Evolutionary conservation across 75 land plant species (phyloP).

Genomic region (Larix kaempferi): DNA sequence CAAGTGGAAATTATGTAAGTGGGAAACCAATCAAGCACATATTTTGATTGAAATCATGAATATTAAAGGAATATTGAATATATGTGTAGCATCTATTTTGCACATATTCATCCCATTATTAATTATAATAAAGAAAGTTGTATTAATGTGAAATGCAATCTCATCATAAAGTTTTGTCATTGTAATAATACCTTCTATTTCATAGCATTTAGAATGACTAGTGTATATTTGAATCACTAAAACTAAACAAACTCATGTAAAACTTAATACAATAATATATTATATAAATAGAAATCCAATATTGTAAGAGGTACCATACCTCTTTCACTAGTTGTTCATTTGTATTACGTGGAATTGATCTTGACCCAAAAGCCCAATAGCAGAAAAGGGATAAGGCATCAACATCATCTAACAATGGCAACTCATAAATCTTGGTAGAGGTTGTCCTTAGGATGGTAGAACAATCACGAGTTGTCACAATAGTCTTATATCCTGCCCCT

Average conservation of each 20-base stretch:
- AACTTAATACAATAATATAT: too few species aligned
- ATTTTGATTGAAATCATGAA: neutral
- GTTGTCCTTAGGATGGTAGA: conserved; percentile 22
- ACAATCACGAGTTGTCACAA: conserved; percentile 30
- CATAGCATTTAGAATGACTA: too few species aligned
- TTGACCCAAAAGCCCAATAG: conserved; percentile 34
- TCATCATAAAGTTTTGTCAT: too few species aligned
- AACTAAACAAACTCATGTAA: too few species aligned
- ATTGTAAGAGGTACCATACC: conserved; percentile 9
- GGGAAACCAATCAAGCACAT: neutral
- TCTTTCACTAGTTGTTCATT: conserved; percentile 41
- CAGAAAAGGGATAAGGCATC: conserved; percentile 53
- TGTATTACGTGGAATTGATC: conserved; percentile 18
- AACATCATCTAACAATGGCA: conserved; percentile 39
- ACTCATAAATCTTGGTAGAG: conserved; percentile 13
- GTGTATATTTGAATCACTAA: too few species aligned
- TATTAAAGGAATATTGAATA: too few species aligned
- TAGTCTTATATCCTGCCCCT: conserved; percentile 30
- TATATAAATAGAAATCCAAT: too few species aligned
- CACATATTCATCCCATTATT: too few species aligned
- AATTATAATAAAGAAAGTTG: too few species aligned
- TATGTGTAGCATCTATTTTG: too few species aligned
- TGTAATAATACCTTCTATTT: too few species aligned
- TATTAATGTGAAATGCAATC: too few species aligned
- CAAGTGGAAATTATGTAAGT: neutral